Evolutionary conservation across 306 rosid genomes (phyloP).

Genomic region (Prunus campanulata): DNA sequence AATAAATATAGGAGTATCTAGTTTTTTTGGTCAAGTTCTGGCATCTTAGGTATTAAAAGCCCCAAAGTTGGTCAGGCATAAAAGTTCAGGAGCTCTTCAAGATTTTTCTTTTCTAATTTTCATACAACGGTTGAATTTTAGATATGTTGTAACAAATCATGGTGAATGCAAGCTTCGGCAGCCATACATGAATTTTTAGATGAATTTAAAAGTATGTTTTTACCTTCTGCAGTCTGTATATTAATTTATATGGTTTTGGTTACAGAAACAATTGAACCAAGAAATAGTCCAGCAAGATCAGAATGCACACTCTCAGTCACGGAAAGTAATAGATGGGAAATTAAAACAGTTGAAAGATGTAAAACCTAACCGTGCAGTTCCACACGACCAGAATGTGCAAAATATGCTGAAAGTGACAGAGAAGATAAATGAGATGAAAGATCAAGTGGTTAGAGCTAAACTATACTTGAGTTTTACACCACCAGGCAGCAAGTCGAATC

Average conservation of each 20-base stretch:
- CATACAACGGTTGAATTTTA: not conserved
- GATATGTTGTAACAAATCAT: not conserved
- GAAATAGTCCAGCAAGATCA: slow-evolving; percentile 22
- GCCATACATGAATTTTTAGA: slow-evolving; percentile 4
- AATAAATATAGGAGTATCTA: not conserved
- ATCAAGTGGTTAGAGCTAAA: slow-evolving; percentile 83
- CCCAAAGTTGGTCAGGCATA: not conserved
- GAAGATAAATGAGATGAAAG: slow-evolving; percentile 70
- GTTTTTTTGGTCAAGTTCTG: not conserved
- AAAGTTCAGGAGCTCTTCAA: not conserved
- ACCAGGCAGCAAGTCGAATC: slow-evolving; percentile 63
- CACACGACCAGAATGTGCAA: slow-evolving; percentile 31
- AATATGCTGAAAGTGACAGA: slow-evolving; percentile 33
- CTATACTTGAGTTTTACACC: slow-evolving; percentile 69
- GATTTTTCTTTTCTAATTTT: not conserved
- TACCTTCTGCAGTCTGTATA: slow-evolving; percentile 1
- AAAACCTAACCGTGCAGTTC: slow-evolving; percentile 28
- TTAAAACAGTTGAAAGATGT: slow-evolving; percentile 22
- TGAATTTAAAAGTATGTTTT: not conserved
- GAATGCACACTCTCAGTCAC: slow-evolving; percentile 24
- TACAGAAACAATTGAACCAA: slow-evolving; percentile 42
- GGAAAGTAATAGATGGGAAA: slow-evolving; percentile 32
- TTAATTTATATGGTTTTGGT: slow-evolving; percentile 19
- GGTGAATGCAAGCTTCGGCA: not conserved
- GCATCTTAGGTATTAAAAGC: not conserved